Evolutionary conservation across 441 rosid species (phyloP).

Genomic region (Adansonia gregorii): DNA sequence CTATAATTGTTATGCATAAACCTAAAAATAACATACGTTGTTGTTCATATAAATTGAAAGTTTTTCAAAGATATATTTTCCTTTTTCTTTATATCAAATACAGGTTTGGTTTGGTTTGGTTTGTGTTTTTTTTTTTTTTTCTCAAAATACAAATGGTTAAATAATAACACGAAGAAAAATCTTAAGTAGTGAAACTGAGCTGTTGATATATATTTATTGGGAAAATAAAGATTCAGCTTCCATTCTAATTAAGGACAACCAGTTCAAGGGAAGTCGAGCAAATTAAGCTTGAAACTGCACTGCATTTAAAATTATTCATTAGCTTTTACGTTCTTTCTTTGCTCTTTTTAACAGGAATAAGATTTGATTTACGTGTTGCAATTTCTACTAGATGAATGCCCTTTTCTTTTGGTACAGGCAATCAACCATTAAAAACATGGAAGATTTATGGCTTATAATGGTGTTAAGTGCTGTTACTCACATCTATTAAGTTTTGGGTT

Average conservation of each 20-base stretch:
- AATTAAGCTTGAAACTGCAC: neutral
- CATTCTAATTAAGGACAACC: neutral
- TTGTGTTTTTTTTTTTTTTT: too few species aligned
- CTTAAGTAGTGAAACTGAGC: too few species aligned
- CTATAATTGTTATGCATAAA: too few species aligned
- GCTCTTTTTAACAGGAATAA: neutral
- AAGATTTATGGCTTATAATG: neutral
- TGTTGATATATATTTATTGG: too few species aligned
- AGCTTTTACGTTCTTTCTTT: neutral
- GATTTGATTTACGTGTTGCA: neutral
- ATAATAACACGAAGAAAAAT: too few species aligned
- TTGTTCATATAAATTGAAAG: neutral
- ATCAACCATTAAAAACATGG: neutral
- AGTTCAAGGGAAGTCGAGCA: too few species aligned
- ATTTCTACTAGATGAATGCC: neutral
- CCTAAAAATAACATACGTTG: neutral
- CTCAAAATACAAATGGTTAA: too few species aligned
- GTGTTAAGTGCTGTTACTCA: too few species aligned
- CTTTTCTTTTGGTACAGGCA: neutral
- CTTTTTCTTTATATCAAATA: too few species aligned
- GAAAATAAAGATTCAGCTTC: neutral
- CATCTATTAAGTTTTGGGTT: too few species aligned
- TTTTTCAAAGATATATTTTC: neutral
- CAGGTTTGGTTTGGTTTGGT: too few species aligned
- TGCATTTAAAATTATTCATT: neutral